A percentile compares a stretch with the other conserved stretches of the same genome.
These are phyloP conservation scores for Yamadazyma siamensis DNA, from an alignment of 1,139 yeast species.

Conservation along the genomic window DNA sequence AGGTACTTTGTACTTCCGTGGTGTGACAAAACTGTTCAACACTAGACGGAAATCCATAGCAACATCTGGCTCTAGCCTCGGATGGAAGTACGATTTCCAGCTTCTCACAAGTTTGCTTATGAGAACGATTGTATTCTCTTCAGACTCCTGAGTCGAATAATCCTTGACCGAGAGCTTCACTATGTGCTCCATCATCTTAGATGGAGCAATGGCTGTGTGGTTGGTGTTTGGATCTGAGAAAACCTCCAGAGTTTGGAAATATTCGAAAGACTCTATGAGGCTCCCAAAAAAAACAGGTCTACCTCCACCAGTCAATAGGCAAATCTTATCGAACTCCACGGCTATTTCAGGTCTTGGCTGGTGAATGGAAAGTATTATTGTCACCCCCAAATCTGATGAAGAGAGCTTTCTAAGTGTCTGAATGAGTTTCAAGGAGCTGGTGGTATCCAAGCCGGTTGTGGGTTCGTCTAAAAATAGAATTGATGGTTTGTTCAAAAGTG, in stretches of 20 bases:
- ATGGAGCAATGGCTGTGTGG: slow-evolving; percentile 3
- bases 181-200: slow-evolving; percentile 55
- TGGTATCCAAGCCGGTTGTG: slow-evolving; percentile 84
- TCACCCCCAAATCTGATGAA: slow-evolving; percentile 54
- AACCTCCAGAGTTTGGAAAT: slow-evolving; percentile 40
- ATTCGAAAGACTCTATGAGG: slow-evolving; percentile 40
- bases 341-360: slow-evolving; percentile 82
- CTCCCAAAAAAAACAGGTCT: slow-evolving; percentile 59
- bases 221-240: slow-evolving; percentile 17
- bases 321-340: slow-evolving; percentile 60
- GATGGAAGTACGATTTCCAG: too few species aligned
- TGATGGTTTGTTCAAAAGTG: slow-evolving; percentile 72
- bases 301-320: slow-evolving; percentile 71
- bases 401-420: slow-evolving; percentile 55
- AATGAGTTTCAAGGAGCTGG: slow-evolving; percentile 67
- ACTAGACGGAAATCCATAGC: slow-evolving; percentile 21
- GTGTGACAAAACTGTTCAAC: slow-evolving; percentile 22
- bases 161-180: slow-evolving; percentile 74
- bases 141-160: slow-evolving; percentile 40
- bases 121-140: slow-evolving; percentile 39
- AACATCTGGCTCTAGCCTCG: slow-evolving; percentile 3
- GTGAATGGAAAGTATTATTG: slow-evolving; percentile 73
- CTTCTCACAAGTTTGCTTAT: slow-evolving; percentile 41
- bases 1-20: slow-evolving; percentile 27
- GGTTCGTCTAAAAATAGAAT: slow-evolving; percentile 82